phyloP scores from a whole-genome alignment of 2,329 filamentous ascomycete species.

The Macroventuria anomochaeta region DNA sequence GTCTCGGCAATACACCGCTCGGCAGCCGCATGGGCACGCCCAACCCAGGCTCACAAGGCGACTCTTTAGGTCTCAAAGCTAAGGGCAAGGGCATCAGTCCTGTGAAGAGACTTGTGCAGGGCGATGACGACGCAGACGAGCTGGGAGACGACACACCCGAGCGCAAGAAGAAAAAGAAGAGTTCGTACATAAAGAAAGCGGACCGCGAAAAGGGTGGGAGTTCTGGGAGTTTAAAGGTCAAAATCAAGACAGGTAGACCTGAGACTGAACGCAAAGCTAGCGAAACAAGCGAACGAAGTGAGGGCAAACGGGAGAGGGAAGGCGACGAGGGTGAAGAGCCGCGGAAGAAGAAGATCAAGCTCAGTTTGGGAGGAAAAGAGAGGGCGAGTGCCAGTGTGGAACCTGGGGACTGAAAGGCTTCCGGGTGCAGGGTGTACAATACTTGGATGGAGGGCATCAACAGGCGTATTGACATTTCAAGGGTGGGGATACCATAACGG shows the following conservation, averaged over 20 bases:
- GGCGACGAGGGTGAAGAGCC: slow-evolving; percentile 41
- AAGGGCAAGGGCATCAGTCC: slow-evolving; percentile 45
- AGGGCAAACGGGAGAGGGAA: slow-evolving; percentile 46
- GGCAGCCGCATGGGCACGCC: slow-evolving; percentile 53
- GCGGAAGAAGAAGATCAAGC: slow-evolving; percentile 49
- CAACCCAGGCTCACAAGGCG: slow-evolving; percentile 45
- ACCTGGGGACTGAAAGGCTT: slow-evolving; percentile 4
- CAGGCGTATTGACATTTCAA: slow-evolving; percentile 18
- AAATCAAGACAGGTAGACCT: slow-evolving; percentile 40
- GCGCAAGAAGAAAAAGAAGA: slow-evolving; percentile 58
- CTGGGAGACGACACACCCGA: slow-evolving; percentile 52
- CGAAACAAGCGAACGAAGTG: slow-evolving; percentile 37
- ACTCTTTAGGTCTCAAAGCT: slow-evolving; percentile 33
- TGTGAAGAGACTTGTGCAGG: slow-evolving; percentile 36
- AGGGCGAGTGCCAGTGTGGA: slow-evolving; percentile 16
- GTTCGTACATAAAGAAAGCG: slow-evolving; percentile 50
- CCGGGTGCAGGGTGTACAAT: slow-evolving; percentile 1
- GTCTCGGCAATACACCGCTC: slow-evolving; percentile 50
- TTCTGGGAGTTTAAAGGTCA: slow-evolving; percentile 39
- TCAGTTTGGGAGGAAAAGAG: slow-evolving; percentile 33
- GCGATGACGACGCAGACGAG: slow-evolving; percentile 39
- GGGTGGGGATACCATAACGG: slow-evolving; percentile 18
- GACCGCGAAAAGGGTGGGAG: slow-evolving; percentile 42
- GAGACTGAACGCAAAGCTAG: slow-evolving; percentile 40
- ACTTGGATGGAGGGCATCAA: slow-evolving; percentile 5